Evolutionary conservation across 192 early-diverging fungal species (phyloP).

Genomic region (Mortierella alpina): DNA sequence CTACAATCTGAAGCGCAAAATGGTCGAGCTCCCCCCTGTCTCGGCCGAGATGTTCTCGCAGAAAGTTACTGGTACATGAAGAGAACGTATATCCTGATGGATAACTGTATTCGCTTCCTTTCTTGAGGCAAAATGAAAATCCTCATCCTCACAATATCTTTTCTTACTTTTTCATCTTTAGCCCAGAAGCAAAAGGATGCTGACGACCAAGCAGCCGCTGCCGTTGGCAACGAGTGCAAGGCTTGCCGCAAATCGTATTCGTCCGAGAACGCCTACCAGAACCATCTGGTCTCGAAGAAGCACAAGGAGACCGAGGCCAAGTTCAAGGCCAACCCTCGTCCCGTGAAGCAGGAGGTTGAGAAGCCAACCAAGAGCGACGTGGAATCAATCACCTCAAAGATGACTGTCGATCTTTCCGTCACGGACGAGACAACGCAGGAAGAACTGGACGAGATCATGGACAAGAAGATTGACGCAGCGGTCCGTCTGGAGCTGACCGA

Average conservation of each 20-base stretch:
- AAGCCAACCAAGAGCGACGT: slow-evolving; percentile 43
- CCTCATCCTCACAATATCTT: not conserved
- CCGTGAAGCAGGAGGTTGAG: slow-evolving; percentile 9
- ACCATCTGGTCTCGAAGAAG: slow-evolving; percentile 94
- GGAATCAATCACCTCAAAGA: slow-evolving; percentile 43
- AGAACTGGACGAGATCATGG: slow-evolving; percentile 78
- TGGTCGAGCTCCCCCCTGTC: slow-evolving; percentile 90
- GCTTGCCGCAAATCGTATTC: slow-evolving; percentile 75
- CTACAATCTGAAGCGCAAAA: slow-evolving; percentile 98
- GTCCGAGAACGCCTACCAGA: slow-evolving; percentile 87
- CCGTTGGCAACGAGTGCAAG: slow-evolving; percentile 59
- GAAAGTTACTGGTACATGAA: slow-evolving; percentile 63
- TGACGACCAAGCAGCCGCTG: slow-evolving; percentile 34
- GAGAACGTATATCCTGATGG: not conserved
- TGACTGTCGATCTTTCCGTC: slow-evolving; percentile 50
- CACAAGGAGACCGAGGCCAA: slow-evolving; percentile 86
- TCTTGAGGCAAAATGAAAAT: slow-evolving; percentile 51
- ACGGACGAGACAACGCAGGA: slow-evolving; percentile 65
- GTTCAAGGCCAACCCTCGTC: slow-evolving; percentile 40
- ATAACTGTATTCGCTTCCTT: too few relatives aligned
- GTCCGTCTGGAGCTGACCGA: slow-evolving; percentile 75
- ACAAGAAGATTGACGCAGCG: slow-evolving; percentile 83
- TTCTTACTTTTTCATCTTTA: not conserved
- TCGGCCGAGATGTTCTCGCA: slow-evolving; percentile 83
- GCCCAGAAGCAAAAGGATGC: slow-evolving; percentile 47